Conservation (phyloP, 768 basidiomycete species). For the Phylloporus arenicola region DNA sequence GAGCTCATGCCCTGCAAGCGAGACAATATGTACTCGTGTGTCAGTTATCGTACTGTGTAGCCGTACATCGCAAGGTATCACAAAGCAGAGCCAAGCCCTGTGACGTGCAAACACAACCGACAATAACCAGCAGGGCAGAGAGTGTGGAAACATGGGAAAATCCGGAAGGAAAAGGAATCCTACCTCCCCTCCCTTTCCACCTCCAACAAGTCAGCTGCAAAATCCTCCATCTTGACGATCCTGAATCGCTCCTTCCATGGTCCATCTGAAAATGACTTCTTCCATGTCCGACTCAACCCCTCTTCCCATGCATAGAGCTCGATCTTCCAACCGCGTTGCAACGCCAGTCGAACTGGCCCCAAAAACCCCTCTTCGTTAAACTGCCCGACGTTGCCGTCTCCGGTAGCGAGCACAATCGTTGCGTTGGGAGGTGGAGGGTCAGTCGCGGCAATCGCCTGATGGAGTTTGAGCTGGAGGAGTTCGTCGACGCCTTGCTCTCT, state of each 20-base stretch:
- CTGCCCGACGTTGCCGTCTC: constrained; percentile 88
- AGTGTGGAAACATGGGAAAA: background rate
- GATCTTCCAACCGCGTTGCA: constrained; percentile 90
- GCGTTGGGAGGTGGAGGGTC: constrained; percentile 60
- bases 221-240: constrained; percentile 63
- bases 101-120: too few species aligned
- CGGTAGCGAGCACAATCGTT: constrained; percentile 89
- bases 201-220: constrained; percentile 55
- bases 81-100: too few species aligned
- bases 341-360: constrained; percentile 78
- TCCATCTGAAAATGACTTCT: constrained; percentile 59
- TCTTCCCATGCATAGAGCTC: constrained; percentile 92
- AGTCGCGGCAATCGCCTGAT: constrained; percentile 73
- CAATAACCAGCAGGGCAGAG: too few species aligned
- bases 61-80: too few species aligned
- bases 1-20: too few species aligned
- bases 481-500: constrained; percentile 96
- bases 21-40: too few species aligned
- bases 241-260: constrained; percentile 40
- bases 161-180: background rate
- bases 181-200: constrained; percentile 23
- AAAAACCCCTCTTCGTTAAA: constrained; percentile 93
- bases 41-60: too few species aligned
- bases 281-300: constrained; percentile 75
- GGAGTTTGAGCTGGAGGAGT: constrained; percentile 85